Percentiles rank a stretch among this genome's conserved stretches.
phyloP scores from a whole-genome alignment of 148 eudicot genomes.

The Mesembryanthemum crystallinum region DNA sequence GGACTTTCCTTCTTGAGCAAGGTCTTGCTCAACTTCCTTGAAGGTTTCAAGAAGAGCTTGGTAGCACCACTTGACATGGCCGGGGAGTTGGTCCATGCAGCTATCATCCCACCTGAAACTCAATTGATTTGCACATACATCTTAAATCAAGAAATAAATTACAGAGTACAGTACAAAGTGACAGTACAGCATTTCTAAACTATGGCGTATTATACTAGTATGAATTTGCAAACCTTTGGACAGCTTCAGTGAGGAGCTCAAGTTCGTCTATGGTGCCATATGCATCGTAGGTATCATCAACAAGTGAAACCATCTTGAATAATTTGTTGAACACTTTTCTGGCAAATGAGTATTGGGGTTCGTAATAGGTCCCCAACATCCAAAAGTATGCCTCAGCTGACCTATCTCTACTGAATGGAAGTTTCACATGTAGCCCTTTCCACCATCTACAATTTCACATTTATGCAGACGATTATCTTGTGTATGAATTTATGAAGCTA shows the following conservation, averaged over 20 bases:
- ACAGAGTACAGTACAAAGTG: too few relatives aligned
- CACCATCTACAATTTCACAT: conserved; percentile 39
- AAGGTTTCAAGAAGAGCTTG: conserved; percentile 29
- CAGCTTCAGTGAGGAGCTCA: conserved; percentile 31
- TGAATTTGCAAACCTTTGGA: conserved; percentile 32
- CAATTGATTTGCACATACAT: too few relatives aligned
- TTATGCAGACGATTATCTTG: neutral
- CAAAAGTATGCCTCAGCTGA: conserved; percentile 38
- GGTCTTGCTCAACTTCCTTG: conserved; percentile 35
- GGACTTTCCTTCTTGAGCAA: conserved; percentile 32
- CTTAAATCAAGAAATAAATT: too few relatives aligned
- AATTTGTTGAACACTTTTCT: conserved; percentile 30
- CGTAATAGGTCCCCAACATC: conserved; percentile 29
- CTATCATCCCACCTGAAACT: conserved; percentile 43
- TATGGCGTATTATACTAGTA: too few relatives aligned
- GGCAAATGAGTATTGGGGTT: conserved; percentile 34
- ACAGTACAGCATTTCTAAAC: too few relatives aligned
- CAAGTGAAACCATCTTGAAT: conserved; percentile 13
- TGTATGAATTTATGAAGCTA: too few relatives aligned
- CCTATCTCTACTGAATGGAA: conserved; percentile 40
- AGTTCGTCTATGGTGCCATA: conserved; percentile 48
- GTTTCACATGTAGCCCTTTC: conserved; percentile 29
- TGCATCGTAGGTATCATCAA: conserved; percentile 46
- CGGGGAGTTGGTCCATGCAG: conserved; percentile 37
- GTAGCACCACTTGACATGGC: conserved; percentile 34